These are phyloP conservation scores for Crithidia sp. DNA, from an alignment of 208 protist genomes.

Conservation along the genomic window DNA sequence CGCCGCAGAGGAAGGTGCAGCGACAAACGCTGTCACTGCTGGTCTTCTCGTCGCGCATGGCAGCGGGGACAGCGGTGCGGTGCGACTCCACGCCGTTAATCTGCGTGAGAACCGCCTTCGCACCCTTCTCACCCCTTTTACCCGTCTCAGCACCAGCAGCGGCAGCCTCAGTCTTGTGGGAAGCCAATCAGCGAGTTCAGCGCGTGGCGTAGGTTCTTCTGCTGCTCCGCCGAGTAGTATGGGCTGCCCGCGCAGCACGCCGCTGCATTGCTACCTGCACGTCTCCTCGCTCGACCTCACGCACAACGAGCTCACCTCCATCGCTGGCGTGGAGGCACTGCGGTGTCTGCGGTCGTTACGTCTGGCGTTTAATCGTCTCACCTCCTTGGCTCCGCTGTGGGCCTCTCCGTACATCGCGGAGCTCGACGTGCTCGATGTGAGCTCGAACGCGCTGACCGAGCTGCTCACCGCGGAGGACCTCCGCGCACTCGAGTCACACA, in stretches of 20 bases:
- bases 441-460: conserved; percentile 48
- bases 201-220: no score
- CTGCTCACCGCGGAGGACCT: conserved; percentile 38
- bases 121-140: conserved; percentile 17
- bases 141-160: neutral
- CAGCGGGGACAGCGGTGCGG: conserved; percentile 34
- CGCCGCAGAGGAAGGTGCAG: neutral
- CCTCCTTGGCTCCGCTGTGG: conserved; percentile 59
- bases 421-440: conserved; percentile 73
- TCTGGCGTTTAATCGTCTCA: conserved; percentile 60
- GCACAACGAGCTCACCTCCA: conserved; percentile 52
- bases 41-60: conserved; percentile 29
- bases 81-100: conserved; percentile 36
- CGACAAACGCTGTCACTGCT: neutral
- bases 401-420: conserved; percentile 30
- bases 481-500: conserved; percentile 16
- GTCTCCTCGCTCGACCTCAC: conserved; percentile 66
- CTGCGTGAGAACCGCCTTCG: conserved; percentile 49
- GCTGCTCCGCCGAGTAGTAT: no score
- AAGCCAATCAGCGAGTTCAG: no score
- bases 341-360: conserved; percentile 52
- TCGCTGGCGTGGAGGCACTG: conserved; percentile 59
- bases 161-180: neutral
- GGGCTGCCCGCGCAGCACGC: conserved; percentile 15
- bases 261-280: conserved; percentile 38